A percentile compares a stretch with the other conserved stretches of the same genome.
phyloP scores from a whole-genome alignment of 75 land plant species.

The Picea glauca region DNA sequence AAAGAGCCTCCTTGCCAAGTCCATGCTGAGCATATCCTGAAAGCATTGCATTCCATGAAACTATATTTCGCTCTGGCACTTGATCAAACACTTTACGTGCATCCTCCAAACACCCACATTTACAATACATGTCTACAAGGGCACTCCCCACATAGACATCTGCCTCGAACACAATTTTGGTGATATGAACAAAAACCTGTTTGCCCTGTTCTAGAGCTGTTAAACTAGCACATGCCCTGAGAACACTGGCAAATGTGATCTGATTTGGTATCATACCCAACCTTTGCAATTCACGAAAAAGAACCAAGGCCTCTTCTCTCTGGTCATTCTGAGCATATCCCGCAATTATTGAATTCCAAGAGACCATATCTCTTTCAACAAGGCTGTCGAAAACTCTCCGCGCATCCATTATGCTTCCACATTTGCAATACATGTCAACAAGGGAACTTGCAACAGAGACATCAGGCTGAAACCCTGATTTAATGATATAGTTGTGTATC shows the following conservation, averaged over 20 bases:
- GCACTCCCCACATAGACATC: slow-evolving; percentile 15
- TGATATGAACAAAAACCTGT: slow-evolving; percentile 19
- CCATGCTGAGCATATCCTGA: slow-evolving; percentile 28
- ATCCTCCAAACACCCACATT: slow-evolving; percentile 5
- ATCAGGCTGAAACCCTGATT: slow-evolving; percentile 13
- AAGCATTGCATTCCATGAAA: slow-evolving; percentile 34
- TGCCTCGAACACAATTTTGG: slow-evolving; percentile 14
- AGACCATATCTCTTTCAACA: slow-evolving; percentile 9
- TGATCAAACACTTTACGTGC: slow-evolving; percentile 10
- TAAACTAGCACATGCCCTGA: slow-evolving; percentile 19
- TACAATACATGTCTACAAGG: slow-evolving; percentile 20
- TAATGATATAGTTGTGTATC: slow-evolving; percentile 25
- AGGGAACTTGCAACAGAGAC: slow-evolving; percentile 7
- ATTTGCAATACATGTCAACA: slow-evolving; percentile 26
- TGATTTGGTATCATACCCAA: slow-evolving; percentile 9
- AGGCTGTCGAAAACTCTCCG: slow-evolving; percentile 13
- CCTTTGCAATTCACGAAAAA: slow-evolving; percentile 32
- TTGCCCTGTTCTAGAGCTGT: slow-evolving; percentile 10
- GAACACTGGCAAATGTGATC: slow-evolving; percentile 21
- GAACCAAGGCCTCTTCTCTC: slow-evolving; percentile 22
- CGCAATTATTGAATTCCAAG: slow-evolving; percentile 36
- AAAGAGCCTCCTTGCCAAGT: slow-evolving; percentile 14
- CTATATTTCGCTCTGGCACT: slow-evolving; percentile 4
- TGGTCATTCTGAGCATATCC: slow-evolving; percentile 24
- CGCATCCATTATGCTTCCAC: slow-evolving; percentile 10